A percentile compares a stretch with the other conserved stretches of the same genome.
phyloP scores from a whole-genome alignment of 1,139 yeast species.

The Arxiozyma slooffiae region DNA sequence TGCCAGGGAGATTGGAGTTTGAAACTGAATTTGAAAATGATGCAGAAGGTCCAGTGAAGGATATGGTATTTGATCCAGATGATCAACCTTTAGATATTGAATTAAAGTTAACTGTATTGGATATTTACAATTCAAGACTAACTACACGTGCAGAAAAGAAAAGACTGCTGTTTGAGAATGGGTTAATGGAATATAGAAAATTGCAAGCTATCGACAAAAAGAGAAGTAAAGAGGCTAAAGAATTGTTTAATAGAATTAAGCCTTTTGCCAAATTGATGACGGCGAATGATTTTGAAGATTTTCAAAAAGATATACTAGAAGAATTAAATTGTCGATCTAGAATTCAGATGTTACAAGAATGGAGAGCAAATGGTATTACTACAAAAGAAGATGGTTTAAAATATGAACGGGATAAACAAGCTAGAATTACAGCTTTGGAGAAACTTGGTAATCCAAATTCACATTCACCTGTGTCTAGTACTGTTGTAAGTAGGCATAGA shows the following conservation, averaged over 20 bases:
- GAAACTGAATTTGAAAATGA: constrained; percentile 95
- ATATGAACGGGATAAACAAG: constrained; percentile 79
- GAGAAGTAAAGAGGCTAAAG: constrained; percentile 83
- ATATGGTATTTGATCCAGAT: constrained; percentile 90
- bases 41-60: constrained; percentile 89
- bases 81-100: constrained; percentile 83
- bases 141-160: constrained; percentile 91
- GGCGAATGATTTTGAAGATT: constrained; percentile 66
- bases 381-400: constrained; percentile 74
- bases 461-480: constrained; percentile 1
- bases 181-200: constrained; percentile 73
- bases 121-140: constrained; percentile 79
- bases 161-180: constrained; percentile 66
- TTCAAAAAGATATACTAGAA: constrained; percentile 59
- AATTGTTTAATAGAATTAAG: constrained; percentile 60
- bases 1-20: constrained; percentile 97
- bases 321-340: constrained; percentile 74
- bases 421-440: constrained; percentile 50
- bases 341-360: constrained; percentile 83
- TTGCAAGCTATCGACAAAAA: constrained; percentile 50
- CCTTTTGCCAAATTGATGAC: constrained; percentile 77
- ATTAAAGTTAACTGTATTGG: constrained; percentile 74
- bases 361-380: constrained; percentile 84
- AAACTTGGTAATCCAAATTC: constrained; percentile 39
- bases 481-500: constrained; percentile 18